A percentile compares a stretch with the other conserved stretches of the same genome.
These are phyloP conservation scores for Collariella sp. DNA, from an alignment of 495 filamentous ascomycete genomes.

Conservation along the genomic window DNA sequence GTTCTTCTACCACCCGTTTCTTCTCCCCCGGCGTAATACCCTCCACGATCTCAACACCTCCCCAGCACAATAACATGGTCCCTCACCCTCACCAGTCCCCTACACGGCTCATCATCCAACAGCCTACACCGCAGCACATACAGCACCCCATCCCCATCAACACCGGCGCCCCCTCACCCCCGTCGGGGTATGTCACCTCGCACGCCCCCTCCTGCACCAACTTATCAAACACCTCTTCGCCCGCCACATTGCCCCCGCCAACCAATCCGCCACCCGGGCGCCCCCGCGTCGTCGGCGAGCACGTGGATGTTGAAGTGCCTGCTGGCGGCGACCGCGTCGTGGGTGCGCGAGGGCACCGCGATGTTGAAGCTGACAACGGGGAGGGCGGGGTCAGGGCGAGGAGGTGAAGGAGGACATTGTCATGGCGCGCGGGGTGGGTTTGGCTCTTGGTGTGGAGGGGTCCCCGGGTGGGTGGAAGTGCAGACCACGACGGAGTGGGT, in stretches of 20 bases:
- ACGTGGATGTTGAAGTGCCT: constrained; percentile 43
- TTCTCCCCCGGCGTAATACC: constrained; percentile 17
- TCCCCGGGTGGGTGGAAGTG: constrained; percentile 39
- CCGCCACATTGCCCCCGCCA: constrained; percentile 32
- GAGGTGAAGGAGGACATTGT: constrained; percentile 81
- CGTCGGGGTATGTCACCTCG: background rate
- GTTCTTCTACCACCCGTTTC: background rate
- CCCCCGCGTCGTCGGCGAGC: constrained; percentile 34
- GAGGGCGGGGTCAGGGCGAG: constrained; percentile 54
- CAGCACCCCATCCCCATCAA: constrained; percentile 32
- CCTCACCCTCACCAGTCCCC: constrained; percentile 36
- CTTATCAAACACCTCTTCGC: constrained; percentile 21
- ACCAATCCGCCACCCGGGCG: constrained; percentile 36
- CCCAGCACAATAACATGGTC: constrained; percentile 52
- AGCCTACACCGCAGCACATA: constrained; percentile 36
- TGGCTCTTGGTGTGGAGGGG: constrained; percentile 10
- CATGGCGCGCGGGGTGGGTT: constrained; percentile 46
- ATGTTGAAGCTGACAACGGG: constrained; percentile 78
- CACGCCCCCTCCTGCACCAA: constrained; percentile 15
- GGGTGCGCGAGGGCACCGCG: constrained; percentile 60
- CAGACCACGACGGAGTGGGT: constrained; percentile 69
- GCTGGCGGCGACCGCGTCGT: constrained; percentile 46
- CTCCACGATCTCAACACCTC: constrained; percentile 38
- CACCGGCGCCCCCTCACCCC: constrained; percentile 14
- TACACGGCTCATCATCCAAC: constrained; percentile 21